Percentiles rank a stretch among this genome's conserved stretches.
phyloP scores from a whole-genome alignment of 768 basidiomycete genomes.

The Neoboletus magnificus region DNA sequence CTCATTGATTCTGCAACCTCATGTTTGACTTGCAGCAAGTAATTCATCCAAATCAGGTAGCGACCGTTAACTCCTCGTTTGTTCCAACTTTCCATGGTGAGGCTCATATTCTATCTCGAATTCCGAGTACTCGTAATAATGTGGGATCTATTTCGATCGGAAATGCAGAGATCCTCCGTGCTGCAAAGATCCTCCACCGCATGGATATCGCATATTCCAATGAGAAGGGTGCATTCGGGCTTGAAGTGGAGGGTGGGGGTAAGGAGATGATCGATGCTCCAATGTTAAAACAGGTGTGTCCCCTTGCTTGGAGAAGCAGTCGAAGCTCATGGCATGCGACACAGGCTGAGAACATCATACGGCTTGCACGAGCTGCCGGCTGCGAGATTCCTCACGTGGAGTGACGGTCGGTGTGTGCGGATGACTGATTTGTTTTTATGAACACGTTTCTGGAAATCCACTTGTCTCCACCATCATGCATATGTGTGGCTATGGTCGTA shows the following conservation, averaged over 20 bases:
- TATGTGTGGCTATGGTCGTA: neutral
- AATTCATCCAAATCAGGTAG: conserved; percentile 85
- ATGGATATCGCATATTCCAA: conserved; percentile 58
- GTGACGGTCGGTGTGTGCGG: conserved; percentile 6
- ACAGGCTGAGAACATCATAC: conserved; percentile 51
- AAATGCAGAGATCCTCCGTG: conserved; percentile 67
- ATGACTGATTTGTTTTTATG: neutral
- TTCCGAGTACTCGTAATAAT: neutral
- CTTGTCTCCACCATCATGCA: neutral
- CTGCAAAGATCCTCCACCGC: conserved; percentile 63
- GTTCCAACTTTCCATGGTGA: conserved; percentile 69
- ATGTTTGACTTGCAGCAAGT: conserved; percentile 63
- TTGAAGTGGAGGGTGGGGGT: conserved; percentile 51
- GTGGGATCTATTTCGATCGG: neutral
- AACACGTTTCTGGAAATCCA: neutral
- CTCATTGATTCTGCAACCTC: neutral
- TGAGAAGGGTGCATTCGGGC: conserved; percentile 66
- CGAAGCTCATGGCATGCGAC: conserved; percentile 1
- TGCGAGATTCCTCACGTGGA: conserved; percentile 47
- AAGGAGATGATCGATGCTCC: conserved; percentile 91
- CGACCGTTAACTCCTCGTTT: conserved; percentile 72
- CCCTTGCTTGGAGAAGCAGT: neutral
- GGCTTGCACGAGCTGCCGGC: conserved; percentile 52
- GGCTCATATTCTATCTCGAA: conserved; percentile 1
- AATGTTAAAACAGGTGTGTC: conserved; percentile 68